Conservation (phyloP, 2,329 filamentous ascomycete genomes). For the Ampelomyces quisqualis region DNA sequence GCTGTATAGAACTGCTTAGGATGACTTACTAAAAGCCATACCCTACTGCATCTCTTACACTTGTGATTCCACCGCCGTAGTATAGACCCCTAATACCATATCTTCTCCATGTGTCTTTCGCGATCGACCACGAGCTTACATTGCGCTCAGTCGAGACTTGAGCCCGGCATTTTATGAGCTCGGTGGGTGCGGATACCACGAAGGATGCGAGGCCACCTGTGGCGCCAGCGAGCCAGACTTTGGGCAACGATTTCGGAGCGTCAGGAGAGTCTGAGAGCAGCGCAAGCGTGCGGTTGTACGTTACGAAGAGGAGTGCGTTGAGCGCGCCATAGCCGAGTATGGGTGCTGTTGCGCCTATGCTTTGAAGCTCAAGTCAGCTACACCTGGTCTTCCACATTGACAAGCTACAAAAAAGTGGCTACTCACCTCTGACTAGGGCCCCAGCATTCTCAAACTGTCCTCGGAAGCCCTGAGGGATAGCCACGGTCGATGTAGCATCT, state of each 20-base stretch:
- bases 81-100: conserved; percentile 73
- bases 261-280: conserved; percentile 50
- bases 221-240: conserved; percentile 78
- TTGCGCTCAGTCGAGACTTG: conserved; percentile 59
- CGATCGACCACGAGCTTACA: conserved; percentile 61
- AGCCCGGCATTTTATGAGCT: conserved; percentile 85
- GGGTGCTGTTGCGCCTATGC: conserved; percentile 73
- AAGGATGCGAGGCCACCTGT: conserved; percentile 82
- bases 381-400: not conserved
- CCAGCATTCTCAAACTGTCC: conserved; percentile 42
- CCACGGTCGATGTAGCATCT: conserved; percentile 11
- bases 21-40: conserved; percentile 81
- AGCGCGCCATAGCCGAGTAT: conserved; percentile 87
- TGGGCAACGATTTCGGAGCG: conserved; percentile 54
- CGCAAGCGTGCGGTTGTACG: conserved; percentile 81
- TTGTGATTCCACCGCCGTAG: conserved; percentile 77
- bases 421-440: conserved; percentile 41
- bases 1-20: not conserved
- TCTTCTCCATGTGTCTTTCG: conserved; percentile 59
- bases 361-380: conserved; percentile 13
- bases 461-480: conserved; percentile 23
- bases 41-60: conserved; percentile 80
- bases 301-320: conserved; percentile 85
- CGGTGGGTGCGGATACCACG: conserved; percentile 82
- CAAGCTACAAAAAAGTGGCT: too few relatives aligned